Base-by-base conservation (phyloP, 139 green algal species). In the Picochlorum sp. region DNA sequence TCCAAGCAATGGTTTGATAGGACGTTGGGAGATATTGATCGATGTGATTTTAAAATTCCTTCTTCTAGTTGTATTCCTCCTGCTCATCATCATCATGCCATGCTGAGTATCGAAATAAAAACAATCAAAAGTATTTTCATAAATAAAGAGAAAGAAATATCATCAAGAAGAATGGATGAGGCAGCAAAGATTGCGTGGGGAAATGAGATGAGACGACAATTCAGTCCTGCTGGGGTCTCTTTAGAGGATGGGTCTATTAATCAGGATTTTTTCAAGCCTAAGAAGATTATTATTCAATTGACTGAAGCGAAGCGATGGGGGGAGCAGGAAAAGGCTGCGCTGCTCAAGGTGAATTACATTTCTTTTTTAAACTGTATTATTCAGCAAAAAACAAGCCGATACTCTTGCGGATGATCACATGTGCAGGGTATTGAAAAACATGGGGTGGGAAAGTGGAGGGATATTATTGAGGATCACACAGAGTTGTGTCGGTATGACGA, bases 211-310 rank as follows among this genome's bases (percentile, higher is more conserved):
- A 71, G 86, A 2, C 37, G 31, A 3, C 24, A 67, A 0, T 85
- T 88, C 62, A 88, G 81, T 58, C 86, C 85, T 1, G 50, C 70
- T 11, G 78, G 64, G n/a, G 88, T 92, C 81, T 44, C 87, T 4
- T 50, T 64, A 2, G 45, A 64, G 0, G 82, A 89, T n/a, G 83
- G 82, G 37, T 61, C 58, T 24, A 84, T 94, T 55, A 77, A 86
- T 30, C 87, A 94, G 71, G 76, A 83, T 3, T 92, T 85, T 41
- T 94, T 94, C 79, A 86, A 86, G 63, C 87, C 87, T 7, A 85
- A 83, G 24, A 23, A 45, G 14, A 58, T 84, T 45, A 70, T 77
- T 21, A 57, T 84, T 10, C 49, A 52, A 13, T 31, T 85, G 16
- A 55, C 78, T 26, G 78, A 83, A n/a, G 75, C 75, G 4, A 76